Conservation (phyloP, 1,284 basidiomycete genomes). For the Hypsizygus ulmarius region DNA sequence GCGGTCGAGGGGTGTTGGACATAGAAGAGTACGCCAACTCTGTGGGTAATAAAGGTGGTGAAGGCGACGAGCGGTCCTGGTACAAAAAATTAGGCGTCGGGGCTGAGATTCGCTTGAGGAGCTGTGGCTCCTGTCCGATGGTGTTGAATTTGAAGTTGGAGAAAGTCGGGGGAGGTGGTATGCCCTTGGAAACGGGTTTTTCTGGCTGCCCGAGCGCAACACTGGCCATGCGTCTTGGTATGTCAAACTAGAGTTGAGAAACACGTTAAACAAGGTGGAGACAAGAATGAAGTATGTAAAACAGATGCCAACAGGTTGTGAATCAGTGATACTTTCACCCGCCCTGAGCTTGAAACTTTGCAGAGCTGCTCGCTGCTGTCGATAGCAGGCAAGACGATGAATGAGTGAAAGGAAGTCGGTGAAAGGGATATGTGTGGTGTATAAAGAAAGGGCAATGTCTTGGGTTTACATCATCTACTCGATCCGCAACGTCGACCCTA, state of each 20-base stretch:
- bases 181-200: not conserved
- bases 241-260: too few species aligned
- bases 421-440: too few species aligned
- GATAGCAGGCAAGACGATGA: too few species aligned
- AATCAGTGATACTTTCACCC: too few species aligned
- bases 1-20: constrained; percentile 8
- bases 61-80: constrained; percentile 22
- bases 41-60: constrained; percentile 29
- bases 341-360: too few species aligned
- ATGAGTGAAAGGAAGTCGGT: too few species aligned
- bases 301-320: constrained; percentile 1
- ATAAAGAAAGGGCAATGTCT: not conserved
- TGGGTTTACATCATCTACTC: not conserved
- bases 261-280: too few species aligned
- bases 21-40: constrained; percentile 16
- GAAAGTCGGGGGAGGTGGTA: constrained; percentile 27
- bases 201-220: constrained; percentile 2
- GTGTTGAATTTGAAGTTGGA: constrained; percentile 40
- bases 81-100: constrained; percentile 25
- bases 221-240: not conserved
- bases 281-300: too few species aligned
- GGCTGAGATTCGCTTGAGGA: constrained; percentile 45
- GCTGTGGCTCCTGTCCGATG: constrained; percentile 45
- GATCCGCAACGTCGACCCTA: too few species aligned
- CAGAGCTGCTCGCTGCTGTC: not conserved